A percentile compares a stretch with the other conserved stretches of the same genome.
These are phyloP conservation scores for Xylaria sp. DNA, from an alignment of 2,329 filamentous ascomycete species.

Conservation along the genomic window DNA sequence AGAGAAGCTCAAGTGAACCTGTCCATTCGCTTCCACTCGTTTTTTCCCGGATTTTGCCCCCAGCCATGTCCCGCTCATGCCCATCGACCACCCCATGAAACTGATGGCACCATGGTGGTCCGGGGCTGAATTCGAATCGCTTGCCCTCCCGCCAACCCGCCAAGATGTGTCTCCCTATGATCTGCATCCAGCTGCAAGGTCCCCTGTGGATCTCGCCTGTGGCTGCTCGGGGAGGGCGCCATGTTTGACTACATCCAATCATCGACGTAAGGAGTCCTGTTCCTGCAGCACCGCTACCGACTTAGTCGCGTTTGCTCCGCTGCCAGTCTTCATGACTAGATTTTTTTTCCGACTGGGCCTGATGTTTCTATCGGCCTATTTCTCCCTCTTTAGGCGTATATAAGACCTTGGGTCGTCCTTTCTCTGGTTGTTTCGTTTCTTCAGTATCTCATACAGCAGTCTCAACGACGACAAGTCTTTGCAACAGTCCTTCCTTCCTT, in stretches of 20 bases:
- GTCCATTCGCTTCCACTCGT: slow-evolving; percentile 42
- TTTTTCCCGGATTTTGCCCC: slow-evolving; percentile 22
- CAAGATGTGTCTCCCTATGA: slow-evolving; percentile 38
- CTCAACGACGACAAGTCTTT: slow-evolving; percentile 47
- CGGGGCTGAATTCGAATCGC: slow-evolving; percentile 23
- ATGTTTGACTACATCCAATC: slow-evolving; percentile 53
- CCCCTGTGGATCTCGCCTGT: slow-evolving; percentile 38
- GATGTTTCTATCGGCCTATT: slow-evolving; percentile 26
- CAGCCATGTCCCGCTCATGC: slow-evolving; percentile 49
- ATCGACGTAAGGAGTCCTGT: slow-evolving; percentile 45
- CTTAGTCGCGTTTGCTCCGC: slow-evolving; percentile 41
- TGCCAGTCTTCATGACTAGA: slow-evolving; percentile 43
- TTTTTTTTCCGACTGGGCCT: too few relatives aligned
- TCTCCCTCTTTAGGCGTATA: slow-evolving; percentile 40
- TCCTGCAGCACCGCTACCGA: slow-evolving; percentile 49
- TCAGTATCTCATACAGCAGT: slow-evolving; percentile 44
- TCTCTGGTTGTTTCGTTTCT: slow-evolving; percentile 52
- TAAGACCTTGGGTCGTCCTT: slow-evolving; percentile 47
- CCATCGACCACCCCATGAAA: slow-evolving; percentile 49
- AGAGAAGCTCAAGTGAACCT: slow-evolving; percentile 44
- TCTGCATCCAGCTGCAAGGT: slow-evolving; percentile 42
- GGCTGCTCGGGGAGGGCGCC: slow-evolving; percentile 37
- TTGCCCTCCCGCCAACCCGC: slow-evolving; percentile 28
- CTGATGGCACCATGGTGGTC: slow-evolving; percentile 49
- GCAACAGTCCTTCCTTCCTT: slow-evolving; percentile 51